Evolutionary conservation across 2,329 filamentous ascomycete genomes (phyloP), one percentile per base, ranked within the genome.

Genomic region (Drechslera avenae): DNA sequence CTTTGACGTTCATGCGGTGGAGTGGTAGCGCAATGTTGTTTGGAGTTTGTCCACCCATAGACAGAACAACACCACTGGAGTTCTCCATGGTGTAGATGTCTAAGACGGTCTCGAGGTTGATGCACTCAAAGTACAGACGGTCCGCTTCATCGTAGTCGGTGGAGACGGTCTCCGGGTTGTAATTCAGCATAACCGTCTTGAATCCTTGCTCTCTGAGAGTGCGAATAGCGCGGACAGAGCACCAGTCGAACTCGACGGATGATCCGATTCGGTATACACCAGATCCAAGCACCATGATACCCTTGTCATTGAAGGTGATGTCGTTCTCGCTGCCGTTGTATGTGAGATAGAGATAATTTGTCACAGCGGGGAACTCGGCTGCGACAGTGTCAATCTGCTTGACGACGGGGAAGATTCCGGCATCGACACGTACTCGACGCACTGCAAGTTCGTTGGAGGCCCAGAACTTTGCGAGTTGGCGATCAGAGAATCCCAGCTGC

Each of bases 321-420:
- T 99, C 94, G 61, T 89, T 87, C 74, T 93, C 89, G 0, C 86
- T 86, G 12, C 89, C 93, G 68, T 97, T 97, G 80, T 97, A 97
- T 0, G 94, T 97, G 54, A 96, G 80, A 75, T 97, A 97, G 9
- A 97, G 83, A 71, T 99, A 99, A 76, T 99, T 97, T 16, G 94
- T 97, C 62, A 85, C 88, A 5, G 91, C 89, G 5, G 93, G 93
- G 79, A 97, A 97, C 75, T 99, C 94, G 13, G 92, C 94, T 41
- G 94, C 94, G 39, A 99, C 94, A 0, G 94, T 99, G 77, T 99
- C 94, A 52, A 99, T 97, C 78, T 97, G 93, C 83, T 97, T 97
- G 47, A 97, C 93, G 54, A 91, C 88, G 0, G 94, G 94, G 58
- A 85, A 84, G 65, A 99, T 91, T 35, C 89, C 89, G 32, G 87